Base-by-base conservation (phyloP, 345 rosid species). In the Mallotus nudiflorus region DNA sequence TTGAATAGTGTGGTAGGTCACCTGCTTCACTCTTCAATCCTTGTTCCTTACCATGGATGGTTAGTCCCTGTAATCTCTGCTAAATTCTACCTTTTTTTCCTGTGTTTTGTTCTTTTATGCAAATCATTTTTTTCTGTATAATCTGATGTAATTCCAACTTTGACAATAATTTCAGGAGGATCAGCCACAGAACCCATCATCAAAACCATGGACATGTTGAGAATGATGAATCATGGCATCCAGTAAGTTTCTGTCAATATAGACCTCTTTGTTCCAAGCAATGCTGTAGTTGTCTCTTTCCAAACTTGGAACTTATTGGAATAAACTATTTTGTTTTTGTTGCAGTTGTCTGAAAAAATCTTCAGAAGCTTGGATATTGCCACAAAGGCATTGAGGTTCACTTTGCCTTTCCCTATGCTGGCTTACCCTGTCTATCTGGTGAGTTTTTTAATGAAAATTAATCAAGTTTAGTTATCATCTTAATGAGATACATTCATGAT, bases 1-100 rank as follows among this genome's bases (percentile, higher is more conserved):
- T 77, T 91, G 71, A 93, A 93, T 59, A 88, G 88, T 69, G 88
- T 93, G 22, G 85, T 81, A 14, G 98, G 98, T 44, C 98, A 93
- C 82, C 78, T 91, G 66, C 84, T 93, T 61, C 98, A 93, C 83
- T 90, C 98, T 61, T 87, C 93, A 50, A 91, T 93, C 60, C 87
- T 93, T 53, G 98, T 93, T 27, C 98, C 98, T 48, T 93, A 91
- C 68, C 91, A 93, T 82, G 98, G 98, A 80, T 93, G 98, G 98
- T 93, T 33, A 77, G 88, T 80, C 79, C 35, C 48, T 70, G 68
- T 35, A 49, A 59, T 59, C 11, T 19, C 55, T 9, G 15, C 52
- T 10, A 20, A 42, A 49, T 71, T n/a, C 51, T 35, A 5, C 10
- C 6, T 49, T 46, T 20, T 31, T 54, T 10, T 18, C 1, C n/a